A percentile compares a stretch with the other conserved stretches of the same genome.
phyloP scores from a whole-genome alignment of 208 protist genomes.

The Trypanosoma rangeli region DNA sequence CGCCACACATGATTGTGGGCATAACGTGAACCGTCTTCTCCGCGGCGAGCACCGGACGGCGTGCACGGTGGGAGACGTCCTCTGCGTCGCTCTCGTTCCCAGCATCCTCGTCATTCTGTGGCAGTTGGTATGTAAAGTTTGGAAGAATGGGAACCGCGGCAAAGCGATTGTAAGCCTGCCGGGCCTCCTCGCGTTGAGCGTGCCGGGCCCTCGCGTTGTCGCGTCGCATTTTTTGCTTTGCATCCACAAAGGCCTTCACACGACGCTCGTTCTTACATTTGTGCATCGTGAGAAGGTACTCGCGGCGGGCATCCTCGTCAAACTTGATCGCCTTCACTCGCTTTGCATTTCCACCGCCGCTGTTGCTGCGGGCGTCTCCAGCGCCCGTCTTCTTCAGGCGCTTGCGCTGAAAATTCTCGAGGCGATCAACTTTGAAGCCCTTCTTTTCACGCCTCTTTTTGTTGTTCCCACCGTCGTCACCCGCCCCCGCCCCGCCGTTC shows the following conservation, averaged over 20 bases:
- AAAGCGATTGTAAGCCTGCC: constrained; percentile 84
- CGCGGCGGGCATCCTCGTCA: constrained; percentile 54
- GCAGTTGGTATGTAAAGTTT: constrained; percentile 82
- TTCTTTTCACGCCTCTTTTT: constrained; percentile 80
- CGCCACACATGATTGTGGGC: constrained; percentile 51
- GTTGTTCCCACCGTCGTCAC: constrained; percentile 10
- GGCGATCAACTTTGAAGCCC: constrained; percentile 87
- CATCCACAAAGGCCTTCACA: constrained; percentile 84
- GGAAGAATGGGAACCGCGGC: constrained; percentile 83
- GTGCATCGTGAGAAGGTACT: constrained; percentile 80
- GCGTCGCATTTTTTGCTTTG: constrained; percentile 63
- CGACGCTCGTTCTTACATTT: constrained; percentile 88
- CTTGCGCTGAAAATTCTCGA: constrained; percentile 71
- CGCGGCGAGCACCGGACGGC: constrained; percentile 12
- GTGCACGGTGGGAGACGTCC: not conserved
- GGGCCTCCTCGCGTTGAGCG: constrained; percentile 82
- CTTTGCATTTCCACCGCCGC: constrained; percentile 6
- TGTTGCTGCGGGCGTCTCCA: constrained; percentile 44
- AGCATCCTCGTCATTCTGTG: constrained; percentile 35
- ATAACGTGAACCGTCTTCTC: constrained; percentile 58
- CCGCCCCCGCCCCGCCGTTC: not conserved
- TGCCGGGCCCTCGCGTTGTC: constrained; percentile 69
- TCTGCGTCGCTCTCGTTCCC: constrained; percentile 22
- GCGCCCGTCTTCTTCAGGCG: constrained; percentile 35
- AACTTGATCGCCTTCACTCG: constrained; percentile 67